Conservation (phyloP, 257 asterid species). For the Capsicum pubescens region DNA sequence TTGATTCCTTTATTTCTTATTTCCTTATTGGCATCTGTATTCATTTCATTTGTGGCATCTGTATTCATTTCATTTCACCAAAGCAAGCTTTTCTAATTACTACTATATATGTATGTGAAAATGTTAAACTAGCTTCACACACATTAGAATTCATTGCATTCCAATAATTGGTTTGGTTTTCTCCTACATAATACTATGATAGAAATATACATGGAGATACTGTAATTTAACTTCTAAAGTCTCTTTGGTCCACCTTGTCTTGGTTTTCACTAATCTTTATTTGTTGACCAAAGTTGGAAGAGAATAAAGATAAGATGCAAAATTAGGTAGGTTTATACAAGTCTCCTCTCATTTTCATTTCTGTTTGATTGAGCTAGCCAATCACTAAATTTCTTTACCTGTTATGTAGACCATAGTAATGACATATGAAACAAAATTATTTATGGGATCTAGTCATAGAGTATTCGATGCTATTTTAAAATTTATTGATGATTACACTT, state of each 20-base stretch:
- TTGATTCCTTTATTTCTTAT: background rate
- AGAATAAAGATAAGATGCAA: constrained; percentile 72
- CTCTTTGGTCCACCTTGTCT: background rate
- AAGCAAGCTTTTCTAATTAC: background rate
- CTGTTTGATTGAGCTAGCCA: constrained; percentile 7
- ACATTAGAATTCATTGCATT: background rate
- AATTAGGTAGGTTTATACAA: constrained; percentile 54
- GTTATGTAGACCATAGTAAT: background rate
- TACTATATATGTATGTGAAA: constrained; percentile 1
- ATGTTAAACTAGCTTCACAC: background rate
- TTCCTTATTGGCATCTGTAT: background rate
- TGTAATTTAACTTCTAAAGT: background rate
- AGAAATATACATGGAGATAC: background rate
- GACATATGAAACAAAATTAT: background rate
- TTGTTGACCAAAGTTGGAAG: constrained; percentile 66
- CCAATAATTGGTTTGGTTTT: background rate
- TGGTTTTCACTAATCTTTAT: background rate
- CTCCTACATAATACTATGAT: background rate
- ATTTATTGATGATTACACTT: background rate
- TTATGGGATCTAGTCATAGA: background rate
- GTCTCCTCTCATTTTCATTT: constrained; percentile 33
- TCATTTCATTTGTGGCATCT: background rate
- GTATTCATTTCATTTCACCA: background rate
- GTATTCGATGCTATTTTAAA: background rate
- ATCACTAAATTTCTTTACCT: background rate